These are phyloP conservation scores for Podila minutissima DNA, from an alignment of 192 early-diverging fungal species.

Conservation along the genomic window DNA sequence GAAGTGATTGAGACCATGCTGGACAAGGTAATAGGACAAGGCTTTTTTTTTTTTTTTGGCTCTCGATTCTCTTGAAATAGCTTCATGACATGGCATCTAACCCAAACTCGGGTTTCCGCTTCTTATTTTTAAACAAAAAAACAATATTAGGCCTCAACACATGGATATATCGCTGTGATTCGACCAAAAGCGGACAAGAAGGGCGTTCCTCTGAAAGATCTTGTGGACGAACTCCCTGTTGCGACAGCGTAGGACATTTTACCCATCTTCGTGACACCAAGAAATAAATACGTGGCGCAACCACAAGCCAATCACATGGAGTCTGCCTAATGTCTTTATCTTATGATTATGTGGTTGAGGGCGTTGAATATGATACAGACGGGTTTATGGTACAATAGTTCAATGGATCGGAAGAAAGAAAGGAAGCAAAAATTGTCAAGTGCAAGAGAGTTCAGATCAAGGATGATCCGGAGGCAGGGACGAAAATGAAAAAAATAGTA, in stretches of 20 bases:
- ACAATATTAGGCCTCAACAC: slow-evolving; percentile 30
- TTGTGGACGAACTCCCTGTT: not conserved
- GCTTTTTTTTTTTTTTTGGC: not conserved
- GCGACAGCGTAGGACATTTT: too few relatives aligned
- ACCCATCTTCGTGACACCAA: not conserved
- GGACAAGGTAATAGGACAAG: slow-evolving; percentile 21
- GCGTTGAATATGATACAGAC: not conserved
- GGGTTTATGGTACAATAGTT: not conserved
- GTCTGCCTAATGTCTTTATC: too few relatives aligned
- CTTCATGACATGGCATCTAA: not conserved
- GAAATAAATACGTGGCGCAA: not conserved
- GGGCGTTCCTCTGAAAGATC: slow-evolving; percentile 24
- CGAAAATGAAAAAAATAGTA: not conserved
- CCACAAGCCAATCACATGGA: too few relatives aligned
- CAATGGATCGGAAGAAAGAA: not conserved
- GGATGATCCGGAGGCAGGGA: slow-evolving; percentile 4
- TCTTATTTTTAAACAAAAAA: not conserved
- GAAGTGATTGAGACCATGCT: slow-evolving; percentile 24
- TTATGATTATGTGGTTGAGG: too few relatives aligned
- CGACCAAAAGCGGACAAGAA: slow-evolving; percentile 38
- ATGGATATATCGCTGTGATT: slow-evolving; percentile 48
- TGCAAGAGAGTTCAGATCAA: not conserved
- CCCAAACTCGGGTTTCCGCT: not conserved
- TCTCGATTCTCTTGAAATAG: not conserved
- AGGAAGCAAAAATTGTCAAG: not conserved